phyloP scores from a whole-genome alignment of 2,329 filamentous ascomycete genomes.

The Ophiostoma novo-ulmi region DNA sequence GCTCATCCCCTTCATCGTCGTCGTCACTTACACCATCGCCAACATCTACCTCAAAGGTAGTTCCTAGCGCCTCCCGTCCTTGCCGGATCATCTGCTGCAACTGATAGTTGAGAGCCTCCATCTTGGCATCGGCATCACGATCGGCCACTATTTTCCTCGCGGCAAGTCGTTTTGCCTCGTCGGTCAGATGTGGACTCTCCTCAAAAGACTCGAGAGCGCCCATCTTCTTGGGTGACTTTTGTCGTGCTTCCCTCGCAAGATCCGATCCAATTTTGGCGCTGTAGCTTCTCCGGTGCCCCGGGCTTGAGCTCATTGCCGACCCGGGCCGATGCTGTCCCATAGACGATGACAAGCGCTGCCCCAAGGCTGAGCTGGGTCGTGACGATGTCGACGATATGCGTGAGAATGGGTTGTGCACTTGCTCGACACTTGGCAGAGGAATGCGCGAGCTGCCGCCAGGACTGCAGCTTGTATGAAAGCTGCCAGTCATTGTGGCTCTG shows the following conservation, averaged over 20 bases:
- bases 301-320: slow-evolving; percentile 25
- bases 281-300: slow-evolving; percentile 45
- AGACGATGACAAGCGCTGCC: slow-evolving; percentile 32
- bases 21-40: slow-evolving; percentile 32
- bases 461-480: slow-evolving; percentile 20
- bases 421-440: slow-evolving; percentile 32
- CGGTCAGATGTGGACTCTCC: slow-evolving; percentile 49
- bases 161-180: slow-evolving; percentile 69
- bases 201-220: slow-evolving; percentile 27
- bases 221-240: background rate
- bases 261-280: slow-evolving; percentile 34
- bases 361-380: slow-evolving; percentile 36
- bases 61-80: slow-evolving; percentile 78
- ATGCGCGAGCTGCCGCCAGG: slow-evolving; percentile 39
- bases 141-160: slow-evolving; percentile 69
- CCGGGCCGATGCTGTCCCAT: background rate
- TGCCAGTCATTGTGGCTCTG: background rate
- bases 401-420: slow-evolving; percentile 24
- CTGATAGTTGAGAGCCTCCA: slow-evolving; percentile 72
- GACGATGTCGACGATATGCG: slow-evolving; percentile 14
- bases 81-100: slow-evolving; percentile 83
- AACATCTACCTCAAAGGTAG: slow-evolving; percentile 58
- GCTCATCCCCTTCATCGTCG: slow-evolving; percentile 37
- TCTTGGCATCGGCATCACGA: slow-evolving; percentile 69
- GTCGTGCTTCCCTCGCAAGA: background rate